Conservation (phyloP, 305 asterid genomes). For the Plantago coronopus region DNA sequence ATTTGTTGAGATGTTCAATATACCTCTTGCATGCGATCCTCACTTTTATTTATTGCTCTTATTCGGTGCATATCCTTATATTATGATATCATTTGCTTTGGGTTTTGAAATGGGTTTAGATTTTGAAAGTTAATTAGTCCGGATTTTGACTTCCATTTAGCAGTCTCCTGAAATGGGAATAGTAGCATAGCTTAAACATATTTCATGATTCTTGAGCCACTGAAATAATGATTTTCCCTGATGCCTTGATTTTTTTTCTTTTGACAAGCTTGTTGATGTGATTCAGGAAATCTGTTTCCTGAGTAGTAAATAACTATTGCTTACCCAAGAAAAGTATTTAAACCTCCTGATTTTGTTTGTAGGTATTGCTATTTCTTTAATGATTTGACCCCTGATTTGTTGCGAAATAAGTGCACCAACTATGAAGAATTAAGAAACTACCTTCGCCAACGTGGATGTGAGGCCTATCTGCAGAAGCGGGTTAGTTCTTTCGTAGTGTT, state of each 20-base stretch:
- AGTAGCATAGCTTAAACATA: neutral
- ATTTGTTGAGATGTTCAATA: conserved; percentile 10
- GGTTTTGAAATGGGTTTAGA: neutral
- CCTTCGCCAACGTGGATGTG: conserved; percentile 82
- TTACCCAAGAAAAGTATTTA: conserved; percentile 5
- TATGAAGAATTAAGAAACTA: conserved; percentile 69
- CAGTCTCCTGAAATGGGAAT: conserved; percentile 9
- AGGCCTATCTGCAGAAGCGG: conserved; percentile 83
- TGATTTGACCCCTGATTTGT: conserved; percentile 72
- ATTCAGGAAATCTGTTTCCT: conserved; percentile 13
- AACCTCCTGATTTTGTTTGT: conserved; percentile 20
- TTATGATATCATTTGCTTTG: neutral
- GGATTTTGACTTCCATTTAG: neutral
- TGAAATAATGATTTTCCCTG: neutral
- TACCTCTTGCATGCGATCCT: neutral
- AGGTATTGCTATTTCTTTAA: conserved; percentile 95
- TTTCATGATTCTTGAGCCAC: neutral
- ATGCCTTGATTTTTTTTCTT: too few relatives aligned
- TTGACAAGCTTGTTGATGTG: too few relatives aligned
- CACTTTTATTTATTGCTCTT: neutral
- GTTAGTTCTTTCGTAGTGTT: conserved; percentile 37
- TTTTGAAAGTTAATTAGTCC: neutral
- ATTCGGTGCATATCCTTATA: neutral
- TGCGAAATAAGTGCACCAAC: conserved; percentile 56
- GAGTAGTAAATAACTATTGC: too few relatives aligned